Percentiles rank a stretch among this genome's conserved stretches.
phyloP scores from a whole-genome alignment of 2,329 filamentous ascomycete species.

The Alternaria sp. region DNA sequence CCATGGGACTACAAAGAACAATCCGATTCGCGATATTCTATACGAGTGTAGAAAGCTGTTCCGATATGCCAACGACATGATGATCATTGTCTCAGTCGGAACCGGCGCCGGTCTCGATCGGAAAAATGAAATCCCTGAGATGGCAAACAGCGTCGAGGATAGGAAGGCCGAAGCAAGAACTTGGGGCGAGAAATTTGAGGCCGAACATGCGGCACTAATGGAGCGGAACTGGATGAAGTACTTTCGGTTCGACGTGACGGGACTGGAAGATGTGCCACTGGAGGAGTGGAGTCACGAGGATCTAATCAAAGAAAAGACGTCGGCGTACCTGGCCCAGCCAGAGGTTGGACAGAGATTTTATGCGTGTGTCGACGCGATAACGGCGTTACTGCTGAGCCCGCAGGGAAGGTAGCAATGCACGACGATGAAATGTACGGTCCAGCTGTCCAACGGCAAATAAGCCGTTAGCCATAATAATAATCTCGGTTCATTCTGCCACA shows the following conservation, averaged over 20 bases:
- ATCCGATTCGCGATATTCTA: conserved; percentile 41
- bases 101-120: conserved; percentile 33
- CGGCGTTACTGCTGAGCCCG: conserved; percentile 27
- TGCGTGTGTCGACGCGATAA: conserved; percentile 41
- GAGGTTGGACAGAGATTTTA: conserved; percentile 39
- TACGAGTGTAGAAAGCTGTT: conserved; percentile 45
- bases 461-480: neutral
- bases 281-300: conserved; percentile 43
- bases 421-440: neutral
- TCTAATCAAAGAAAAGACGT: conserved; percentile 38
- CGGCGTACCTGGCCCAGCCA: conserved; percentile 34
- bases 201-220: conserved; percentile 35
- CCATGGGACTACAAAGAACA: conserved; percentile 44
- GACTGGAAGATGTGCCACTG: conserved; percentile 37
- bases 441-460: neutral
- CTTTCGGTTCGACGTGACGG: conserved; percentile 43
- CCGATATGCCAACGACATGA: conserved; percentile 42
- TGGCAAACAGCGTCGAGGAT: conserved; percentile 38
- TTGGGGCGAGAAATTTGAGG: conserved; percentile 35
- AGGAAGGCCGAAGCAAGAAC: conserved; percentile 27
- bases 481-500: neutral
- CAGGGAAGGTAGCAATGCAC: conserved; percentile 7
- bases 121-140: conserved; percentile 30
- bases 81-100: conserved; percentile 43
- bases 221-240: conserved; percentile 44